Evolutionary conservation across 306 rosid genomes (phyloP).

Genomic region (Hippophae tibetana): DNA sequence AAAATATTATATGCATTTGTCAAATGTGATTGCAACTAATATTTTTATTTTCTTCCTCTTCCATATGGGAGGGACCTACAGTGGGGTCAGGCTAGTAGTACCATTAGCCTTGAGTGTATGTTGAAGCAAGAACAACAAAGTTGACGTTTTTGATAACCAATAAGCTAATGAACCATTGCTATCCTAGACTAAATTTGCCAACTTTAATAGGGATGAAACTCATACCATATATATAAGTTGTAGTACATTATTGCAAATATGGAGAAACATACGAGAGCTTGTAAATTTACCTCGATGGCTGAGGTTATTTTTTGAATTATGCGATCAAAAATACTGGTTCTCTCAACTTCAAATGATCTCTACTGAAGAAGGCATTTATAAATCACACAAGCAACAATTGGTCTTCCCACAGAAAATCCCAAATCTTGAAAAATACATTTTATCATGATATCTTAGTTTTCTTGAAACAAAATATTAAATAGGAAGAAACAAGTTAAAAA

Average conservation of each 20-base stretch:
- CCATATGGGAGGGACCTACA: no score
- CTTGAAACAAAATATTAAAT: constrained; percentile 47
- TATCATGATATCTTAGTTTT: constrained; percentile 36
- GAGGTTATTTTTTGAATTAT: constrained; percentile 93
- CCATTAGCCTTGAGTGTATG: constrained; percentile 98
- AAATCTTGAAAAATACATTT: no score
- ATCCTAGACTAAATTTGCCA: no score
- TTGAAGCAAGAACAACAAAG: constrained; percentile 86
- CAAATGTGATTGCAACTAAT: no score
- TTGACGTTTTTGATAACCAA: constrained; percentile 39
- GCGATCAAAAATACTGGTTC: constrained; percentile 92
- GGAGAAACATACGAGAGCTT: no score
- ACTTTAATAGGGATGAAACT: no score
- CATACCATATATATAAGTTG: constrained; percentile 5
- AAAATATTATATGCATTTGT: no score
- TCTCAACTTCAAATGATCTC: constrained; percentile 98
- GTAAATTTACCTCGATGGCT: constrained; percentile 63
- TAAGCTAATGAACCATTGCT: no score
- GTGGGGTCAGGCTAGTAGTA: constrained; percentile 97
- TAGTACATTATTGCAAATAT: no score
- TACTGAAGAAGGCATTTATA: constrained; percentile 98
- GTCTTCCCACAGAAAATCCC: constrained; percentile 93
- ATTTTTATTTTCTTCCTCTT: no score
- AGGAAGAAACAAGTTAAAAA: constrained; percentile 16
- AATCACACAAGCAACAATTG: constrained; percentile 83